Evolutionary conservation across 805 yeast species (phyloP).

Genomic region (Candida berthetii): DNA sequence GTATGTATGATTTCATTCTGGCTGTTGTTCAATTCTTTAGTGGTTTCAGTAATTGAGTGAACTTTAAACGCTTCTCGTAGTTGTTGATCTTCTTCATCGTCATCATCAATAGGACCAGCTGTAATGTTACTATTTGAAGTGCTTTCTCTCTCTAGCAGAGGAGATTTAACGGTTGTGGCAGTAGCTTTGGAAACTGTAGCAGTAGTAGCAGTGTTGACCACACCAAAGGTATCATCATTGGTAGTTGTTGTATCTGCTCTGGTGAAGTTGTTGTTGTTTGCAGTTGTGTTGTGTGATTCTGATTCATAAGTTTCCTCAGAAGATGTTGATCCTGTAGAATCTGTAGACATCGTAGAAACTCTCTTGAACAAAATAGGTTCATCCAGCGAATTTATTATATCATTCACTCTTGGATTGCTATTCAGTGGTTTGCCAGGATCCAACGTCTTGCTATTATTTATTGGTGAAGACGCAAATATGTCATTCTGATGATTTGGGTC

Average conservation of each 20-base stretch:
- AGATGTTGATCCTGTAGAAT: constrained; percentile 5
- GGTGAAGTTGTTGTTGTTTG: not conserved
- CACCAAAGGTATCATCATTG: not conserved
- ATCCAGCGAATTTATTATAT: constrained; percentile 24
- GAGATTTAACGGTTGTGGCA: not conserved
- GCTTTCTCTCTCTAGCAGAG: no score
- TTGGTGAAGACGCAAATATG: not conserved
- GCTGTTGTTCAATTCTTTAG: not conserved
- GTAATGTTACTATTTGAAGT: no score
- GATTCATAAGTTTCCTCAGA: constrained; percentile 13
- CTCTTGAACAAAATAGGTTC: constrained; percentile 35
- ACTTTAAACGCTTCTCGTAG: not conserved
- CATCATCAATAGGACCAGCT: not conserved
- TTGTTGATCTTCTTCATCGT: not conserved
- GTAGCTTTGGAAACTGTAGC: not conserved
- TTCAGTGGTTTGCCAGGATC: constrained; percentile 37
- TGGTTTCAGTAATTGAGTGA: no score
- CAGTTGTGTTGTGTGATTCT: not conserved
- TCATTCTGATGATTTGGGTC: constrained; percentile 4
- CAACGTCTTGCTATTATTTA: constrained; percentile 26
- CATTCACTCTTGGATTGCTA: constrained; percentile 11
- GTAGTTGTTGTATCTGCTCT: not conserved
- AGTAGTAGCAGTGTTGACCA: not conserved
- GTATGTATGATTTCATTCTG: not conserved
- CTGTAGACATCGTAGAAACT: constrained; percentile 30